Evolutionary conservation across 2,329 filamentous ascomycete species (phyloP).

Genomic region (Hymenoscyphus scutula): DNA sequence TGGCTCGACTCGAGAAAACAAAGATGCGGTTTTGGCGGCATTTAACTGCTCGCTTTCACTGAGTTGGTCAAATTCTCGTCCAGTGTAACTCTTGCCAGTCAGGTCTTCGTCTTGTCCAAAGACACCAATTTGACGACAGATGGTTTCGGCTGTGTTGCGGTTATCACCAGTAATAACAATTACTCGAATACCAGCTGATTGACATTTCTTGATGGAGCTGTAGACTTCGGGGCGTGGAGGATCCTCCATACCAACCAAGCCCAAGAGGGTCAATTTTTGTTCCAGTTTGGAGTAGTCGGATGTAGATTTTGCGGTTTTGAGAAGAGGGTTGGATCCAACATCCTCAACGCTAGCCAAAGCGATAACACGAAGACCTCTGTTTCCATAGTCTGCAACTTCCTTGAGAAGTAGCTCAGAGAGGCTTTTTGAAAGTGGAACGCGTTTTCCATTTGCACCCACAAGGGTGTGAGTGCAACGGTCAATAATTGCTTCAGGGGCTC

Average conservation of each 20-base stretch:
- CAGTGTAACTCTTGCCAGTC: slow-evolving; percentile 89
- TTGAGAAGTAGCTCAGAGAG: slow-evolving; percentile 68
- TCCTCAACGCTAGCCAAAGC: slow-evolving; percentile 84
- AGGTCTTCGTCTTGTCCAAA: slow-evolving; percentile 82
- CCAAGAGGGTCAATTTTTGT: slow-evolving; percentile 90
- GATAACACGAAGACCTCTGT: slow-evolving; percentile 89
- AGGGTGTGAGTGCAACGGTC: slow-evolving; percentile 85
- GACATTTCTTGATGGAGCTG: slow-evolving; percentile 82
- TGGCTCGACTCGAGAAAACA: slow-evolving; percentile 96
- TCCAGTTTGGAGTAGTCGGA: slow-evolving; percentile 83
- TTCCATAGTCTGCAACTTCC: slow-evolving; percentile 87
- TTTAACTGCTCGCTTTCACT: slow-evolving; percentile 75
- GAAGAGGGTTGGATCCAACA: slow-evolving; percentile 65
- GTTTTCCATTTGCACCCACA: slow-evolving; percentile 74
- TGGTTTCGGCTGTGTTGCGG: slow-evolving; percentile 94
- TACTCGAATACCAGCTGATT: slow-evolving; percentile 89
- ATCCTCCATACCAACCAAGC: slow-evolving; percentile 94
- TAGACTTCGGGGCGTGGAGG: slow-evolving; percentile 91
- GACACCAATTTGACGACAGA: slow-evolving; percentile 95
- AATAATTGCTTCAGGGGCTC: slow-evolving; percentile 90
- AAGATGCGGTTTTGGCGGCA: slow-evolving; percentile 78
- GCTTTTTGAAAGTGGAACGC: slow-evolving; percentile 67
- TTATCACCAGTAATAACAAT: slow-evolving; percentile 99
- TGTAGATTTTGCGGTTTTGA: slow-evolving; percentile 75
- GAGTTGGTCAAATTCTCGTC: slow-evolving; percentile 88